Evolutionary conservation across 2,329 filamentous ascomycete species (phyloP), one percentile per base, ranked within the genome.

Genomic region (Colletotrichum sidae): DNA sequence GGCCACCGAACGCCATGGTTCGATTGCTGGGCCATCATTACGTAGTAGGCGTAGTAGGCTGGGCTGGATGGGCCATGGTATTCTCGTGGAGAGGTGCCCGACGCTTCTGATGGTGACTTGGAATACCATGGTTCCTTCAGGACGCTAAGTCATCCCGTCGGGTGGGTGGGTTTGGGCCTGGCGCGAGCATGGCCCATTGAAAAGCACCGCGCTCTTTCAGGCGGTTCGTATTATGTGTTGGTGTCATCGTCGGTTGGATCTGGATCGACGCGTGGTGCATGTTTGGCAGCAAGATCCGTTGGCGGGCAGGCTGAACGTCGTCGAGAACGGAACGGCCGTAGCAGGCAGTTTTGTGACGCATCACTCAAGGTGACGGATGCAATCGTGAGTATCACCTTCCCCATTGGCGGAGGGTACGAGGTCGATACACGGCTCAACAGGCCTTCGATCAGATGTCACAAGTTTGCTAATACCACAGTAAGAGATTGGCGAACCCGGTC

Each of bases 401-500:
- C 15, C 38, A 65, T 65, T 61, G 57, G 62, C 51, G 51, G 39
- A 51, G n/a, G 39, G 57, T 65, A 65, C 62, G 51, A 56, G 57
- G n/a, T 56, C 41, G 39, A 55, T 47, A 46, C 52, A 42, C 57
- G 25, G 51, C 39, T 25, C 25, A 25, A 25, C 51, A 39, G 13
- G 57, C 25, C 25, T 25, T 9, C 45, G 38, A 45, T 52, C 52
- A 47, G 62, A 56, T 61, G 46, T 47, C 51, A 65, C 57, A 56
- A 55, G 57, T 56, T 9, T n/a, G 13, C 13, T 25, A 15, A 17
- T 61, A 42, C 25, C 33, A 47, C 33, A 35, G 25, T 15, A 55
- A 58, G 55, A 64, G 62, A 61, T 65, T 65, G 57, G 62, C 62
- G 62, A 61, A 45, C 49, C 56, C 62, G 51, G 62, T 45, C 56